A percentile compares a stretch with the other conserved stretches of the same genome.
Conservation (phyloP, 805 yeast genomes). For the Vanderwaltozyma polyspora region DNA sequence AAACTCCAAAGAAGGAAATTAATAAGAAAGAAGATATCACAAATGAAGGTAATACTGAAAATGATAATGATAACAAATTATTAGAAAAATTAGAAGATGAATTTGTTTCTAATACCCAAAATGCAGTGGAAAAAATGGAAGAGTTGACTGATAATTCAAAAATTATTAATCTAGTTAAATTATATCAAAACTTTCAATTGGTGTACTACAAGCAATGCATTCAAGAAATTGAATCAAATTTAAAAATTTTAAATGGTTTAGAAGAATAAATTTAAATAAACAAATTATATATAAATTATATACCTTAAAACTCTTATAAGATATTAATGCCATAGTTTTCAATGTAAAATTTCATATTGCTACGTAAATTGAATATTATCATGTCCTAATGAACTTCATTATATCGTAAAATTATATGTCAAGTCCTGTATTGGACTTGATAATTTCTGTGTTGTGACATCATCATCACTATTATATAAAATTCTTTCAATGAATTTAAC, state of each 20-base stretch:
- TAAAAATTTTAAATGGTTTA: conserved; percentile 30
- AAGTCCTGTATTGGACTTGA: conserved; percentile 10
- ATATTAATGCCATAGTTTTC: too few species aligned
- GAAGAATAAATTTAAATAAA: conserved; percentile 5
- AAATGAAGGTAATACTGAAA: too few species aligned
- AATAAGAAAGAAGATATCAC: too few species aligned
- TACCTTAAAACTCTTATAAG: too few species aligned
- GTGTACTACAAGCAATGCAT: conserved; percentile 49
- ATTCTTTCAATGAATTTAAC: conserved; percentile 54
- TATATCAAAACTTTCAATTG: conserved; percentile 60
- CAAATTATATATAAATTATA: neutral
- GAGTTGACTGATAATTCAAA: conserved; percentile 57
- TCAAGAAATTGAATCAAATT: conserved; percentile 34
- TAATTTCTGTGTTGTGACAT: conserved; percentile 3
- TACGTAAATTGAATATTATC: too few species aligned
- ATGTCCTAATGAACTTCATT: too few species aligned
- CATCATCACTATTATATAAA: conserved; percentile 40
- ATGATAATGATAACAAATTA: conserved; percentile 32
- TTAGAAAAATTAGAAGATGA: conserved; percentile 63
- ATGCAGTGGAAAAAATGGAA: conserved; percentile 73
- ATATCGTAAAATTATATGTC: too few species aligned
- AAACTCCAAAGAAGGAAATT: too few species aligned
- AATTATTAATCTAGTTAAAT: conserved; percentile 48
- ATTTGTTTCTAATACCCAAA: conserved; percentile 64
- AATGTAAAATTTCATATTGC: too few species aligned